Evolutionary conservation across 2,329 filamentous ascomycete genomes (phyloP), one percentile per base, ranked within the genome.

Genomic region (Leptographium wingfieldii): DNA sequence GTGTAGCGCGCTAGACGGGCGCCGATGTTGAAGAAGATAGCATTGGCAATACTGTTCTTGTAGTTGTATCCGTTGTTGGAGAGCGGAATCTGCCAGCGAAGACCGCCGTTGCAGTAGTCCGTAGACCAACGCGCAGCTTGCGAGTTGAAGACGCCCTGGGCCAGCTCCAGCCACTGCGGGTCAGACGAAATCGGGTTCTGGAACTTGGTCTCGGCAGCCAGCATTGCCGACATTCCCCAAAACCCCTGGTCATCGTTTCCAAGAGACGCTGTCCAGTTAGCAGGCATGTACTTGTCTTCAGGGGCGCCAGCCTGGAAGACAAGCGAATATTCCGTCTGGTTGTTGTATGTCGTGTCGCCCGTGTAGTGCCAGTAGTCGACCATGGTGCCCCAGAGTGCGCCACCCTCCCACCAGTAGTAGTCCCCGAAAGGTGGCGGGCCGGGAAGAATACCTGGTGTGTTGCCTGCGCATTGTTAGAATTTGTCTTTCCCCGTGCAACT

Each of bases 361-460:
- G 85, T 88, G 60, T 81, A 77, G 63, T 84, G 80, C 81, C 83
- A 86, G 70, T 89, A 89, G 70, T 88, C 84, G 52, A 89, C 76
- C 65, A 87, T 73, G 1, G 83, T 80, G 63, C 84, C 82, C 77
- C 86, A 87, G 73, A 90, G 76, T 16, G 83, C 82, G 58, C 83
- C 82, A 5, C 82, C 83, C 68, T 89, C 83, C 86, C 86, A 90
- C 86, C 86, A 89, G 75, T 87, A 88, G 68, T 85, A 86, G n/a
- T n/a, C n/a, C n/a, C n/a, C n/a, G n/a, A n/a, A n/a, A n/a, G n/a
- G n/a, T n/a, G n/a, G n/a, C n/a, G n/a, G n/a, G n/a, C n/a, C n/a
- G 1, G 80, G 80, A 11, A 83, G 69, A 64, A 82, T 82, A 40
- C 80, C 80, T 5, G 80, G 80, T 22, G 77, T 79, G 67, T 75